Evolutionary conservation across 257 asterid species (phyloP), one percentile per base, ranked within the genome.

Genomic region (Striga asiatica): DNA sequence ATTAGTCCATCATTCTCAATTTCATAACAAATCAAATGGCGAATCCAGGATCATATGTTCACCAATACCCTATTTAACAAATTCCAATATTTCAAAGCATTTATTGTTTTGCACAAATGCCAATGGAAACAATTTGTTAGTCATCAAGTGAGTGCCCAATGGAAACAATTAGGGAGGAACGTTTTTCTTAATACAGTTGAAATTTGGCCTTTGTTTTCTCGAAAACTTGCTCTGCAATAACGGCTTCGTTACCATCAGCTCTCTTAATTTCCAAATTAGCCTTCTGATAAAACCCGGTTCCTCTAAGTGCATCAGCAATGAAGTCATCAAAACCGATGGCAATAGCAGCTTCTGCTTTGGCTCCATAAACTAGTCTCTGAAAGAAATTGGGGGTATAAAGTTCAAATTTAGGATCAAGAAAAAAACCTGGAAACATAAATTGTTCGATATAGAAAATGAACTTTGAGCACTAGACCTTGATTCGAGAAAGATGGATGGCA

Each of bases 271-370:
- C 97, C 66, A 88, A 46, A 34, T 84, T 31, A 17, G 99, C 80
- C 71, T 92, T 92, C 71, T 92, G 97, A 69, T 92, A 88, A 50
- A 82, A 76, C 56, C 94, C 95, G 5, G 97, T 92, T 23, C 99
- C 99, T 72, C 99, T 81, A 9, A 88, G 52, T 17, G 97, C 99
- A 35, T 92, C 95, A 2, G 97, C 95, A 6, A 92, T 92, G 82
- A 92, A 92, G 76, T 84, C 94, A 42, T 92, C 99, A 4, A 92
- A 92, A 31, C 97, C 99, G 31, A 92, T 88, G 56, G 97, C 95
- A 22, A 88, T 82, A 19, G 97, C 97, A 38, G 97, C 97, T 75
- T 92, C 99, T 0, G 99, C 99, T 66, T 92, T 84, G 49, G 95
- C 95, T 60, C 99, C 99, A 23, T 92, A 88, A 16, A 92, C 99